Evolutionary conservation across 225 moss, liverwort and hornwort genomes (phyloP), one percentile per base, ranked within the genome.

Genomic region (Ulota crispa): DNA sequence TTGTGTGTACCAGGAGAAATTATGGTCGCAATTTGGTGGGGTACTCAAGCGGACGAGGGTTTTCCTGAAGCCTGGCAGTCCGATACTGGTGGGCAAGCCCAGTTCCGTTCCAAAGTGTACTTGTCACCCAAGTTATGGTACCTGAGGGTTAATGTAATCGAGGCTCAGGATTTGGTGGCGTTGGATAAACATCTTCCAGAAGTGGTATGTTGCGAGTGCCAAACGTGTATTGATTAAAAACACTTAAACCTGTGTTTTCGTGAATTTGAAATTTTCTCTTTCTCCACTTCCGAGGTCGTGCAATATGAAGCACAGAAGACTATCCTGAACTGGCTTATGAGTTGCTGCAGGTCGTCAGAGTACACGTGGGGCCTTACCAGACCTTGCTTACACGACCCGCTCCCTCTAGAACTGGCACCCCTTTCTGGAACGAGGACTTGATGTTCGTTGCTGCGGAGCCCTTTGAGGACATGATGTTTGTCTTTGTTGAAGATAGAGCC

Each of bases 11-110:
- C 89, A 99, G 99, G 99, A 73, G 96, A 99, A 12, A 88, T 96
- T 50, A 93, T 94, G 99, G 83, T 99, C 34, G 87, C 99, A 28
- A 89, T 99, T 9, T 99, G 99, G 99, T 91, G 96, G 96, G 99
- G 96, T 45, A 91, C 93, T 37, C 99, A 99, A 81, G 99, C 99
- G 9, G 99, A 99, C 37, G 99, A 99, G 83, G 96, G 94, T 8
- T 99, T 99, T 76, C 92, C 96, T 77, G 96, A 96, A 80, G 93
- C 99, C 24, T 99, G 96, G 99, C 99, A 99, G 63, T 99, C 99
- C 20, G 99, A 99, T 67, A 84, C 93, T 4, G 96, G 99, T 66
- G 96, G 96, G n/a, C 92, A 92, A 59, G 93, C 96, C 0, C 94
- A 93, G 64, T 96, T 93, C 62, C 89, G 94, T 11, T 93, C 93